Evolutionary conservation across 1,139 yeast species (phyloP).

Genomic region (Ogataea hybrid): DNA sequence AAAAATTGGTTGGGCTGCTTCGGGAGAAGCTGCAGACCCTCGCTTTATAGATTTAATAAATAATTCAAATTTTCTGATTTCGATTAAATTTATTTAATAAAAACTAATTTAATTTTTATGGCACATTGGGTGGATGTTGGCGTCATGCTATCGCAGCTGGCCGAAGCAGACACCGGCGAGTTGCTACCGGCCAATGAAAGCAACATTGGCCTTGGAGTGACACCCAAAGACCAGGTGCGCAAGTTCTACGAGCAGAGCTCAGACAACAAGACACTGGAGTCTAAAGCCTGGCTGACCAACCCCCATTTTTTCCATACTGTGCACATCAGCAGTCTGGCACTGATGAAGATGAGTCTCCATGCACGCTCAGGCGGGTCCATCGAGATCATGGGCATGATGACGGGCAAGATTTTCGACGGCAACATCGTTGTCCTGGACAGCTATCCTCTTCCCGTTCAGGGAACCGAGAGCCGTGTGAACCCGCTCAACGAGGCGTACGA

Average conservation of each 20-base stretch:
- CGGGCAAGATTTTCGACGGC: constrained; percentile 64
- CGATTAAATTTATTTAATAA: neutral
- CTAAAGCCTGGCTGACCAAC: constrained; percentile 45
- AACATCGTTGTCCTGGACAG: constrained; percentile 76
- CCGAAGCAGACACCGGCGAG: neutral
- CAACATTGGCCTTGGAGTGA: constrained; percentile 4
- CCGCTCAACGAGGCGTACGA: constrained; percentile 95
- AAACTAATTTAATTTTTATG: neutral
- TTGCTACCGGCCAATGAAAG: neutral
- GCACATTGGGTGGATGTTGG: constrained; percentile 5
- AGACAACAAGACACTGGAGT: constrained; percentile 12
- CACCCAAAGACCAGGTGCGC: constrained; percentile 7
- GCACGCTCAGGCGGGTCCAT: constrained; percentile 86
- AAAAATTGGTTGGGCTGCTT: constrained; percentile 8
- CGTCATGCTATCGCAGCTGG: constrained; percentile 1
- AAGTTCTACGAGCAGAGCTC: constrained; percentile 12
- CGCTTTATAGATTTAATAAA: constrained; percentile 5
- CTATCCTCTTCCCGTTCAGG: constrained; percentile 89
- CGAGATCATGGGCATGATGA: constrained; percentile 93
- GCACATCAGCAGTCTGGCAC: constrained; percentile 70
- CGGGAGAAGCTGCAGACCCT: constrained; percentile 2
- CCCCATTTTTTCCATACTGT: constrained; percentile 66
- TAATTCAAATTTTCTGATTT: too few relatives aligned
- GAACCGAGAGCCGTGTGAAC: constrained; percentile 93
- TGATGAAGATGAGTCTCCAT: constrained; percentile 77